phyloP scores from a whole-genome alignment of 768 basidiomycete species.

The Rhodocollybia butyracea region DNA sequence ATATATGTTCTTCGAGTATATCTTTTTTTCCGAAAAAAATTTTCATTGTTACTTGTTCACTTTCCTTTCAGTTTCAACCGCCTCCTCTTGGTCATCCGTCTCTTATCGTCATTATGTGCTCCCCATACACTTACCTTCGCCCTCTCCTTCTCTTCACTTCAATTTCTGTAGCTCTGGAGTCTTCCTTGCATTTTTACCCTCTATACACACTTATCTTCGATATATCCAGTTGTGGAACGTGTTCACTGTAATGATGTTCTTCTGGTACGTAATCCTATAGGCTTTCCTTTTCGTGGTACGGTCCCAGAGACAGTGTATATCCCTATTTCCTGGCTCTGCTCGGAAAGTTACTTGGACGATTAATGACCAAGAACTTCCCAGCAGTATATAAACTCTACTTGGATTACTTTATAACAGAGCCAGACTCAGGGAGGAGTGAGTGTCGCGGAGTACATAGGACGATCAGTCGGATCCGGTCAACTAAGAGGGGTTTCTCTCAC shows the following conservation, averaged over 20 bases:
- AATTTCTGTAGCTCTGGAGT: background rate
- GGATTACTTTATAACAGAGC: too few species aligned
- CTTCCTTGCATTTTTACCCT: background rate
- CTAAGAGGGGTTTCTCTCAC: too few species aligned
- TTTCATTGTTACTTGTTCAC: background rate
- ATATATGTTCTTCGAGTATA: background rate
- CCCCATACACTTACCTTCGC: too few species aligned
- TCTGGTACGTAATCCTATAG: background rate
- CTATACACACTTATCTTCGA: background rate
- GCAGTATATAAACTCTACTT: too few species aligned
- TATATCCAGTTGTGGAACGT: background rate
- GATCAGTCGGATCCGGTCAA: too few species aligned
- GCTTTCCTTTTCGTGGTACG: background rate
- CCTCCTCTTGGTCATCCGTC: too few species aligned
- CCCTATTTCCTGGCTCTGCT: too few species aligned
- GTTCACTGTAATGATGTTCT: background rate
- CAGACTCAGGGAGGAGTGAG: too few species aligned
- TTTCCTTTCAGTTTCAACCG: background rate
- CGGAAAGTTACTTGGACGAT: too few species aligned
- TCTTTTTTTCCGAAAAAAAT: background rate
- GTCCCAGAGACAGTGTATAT: too few species aligned
- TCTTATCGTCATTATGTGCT: background rate
- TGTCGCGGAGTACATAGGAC: too few species aligned
- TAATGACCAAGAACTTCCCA: too few species aligned
- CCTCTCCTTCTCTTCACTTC: background rate